Conservation (phyloP, 257 asterid genomes). For the Parsonsia alboflavescens region DNA sequence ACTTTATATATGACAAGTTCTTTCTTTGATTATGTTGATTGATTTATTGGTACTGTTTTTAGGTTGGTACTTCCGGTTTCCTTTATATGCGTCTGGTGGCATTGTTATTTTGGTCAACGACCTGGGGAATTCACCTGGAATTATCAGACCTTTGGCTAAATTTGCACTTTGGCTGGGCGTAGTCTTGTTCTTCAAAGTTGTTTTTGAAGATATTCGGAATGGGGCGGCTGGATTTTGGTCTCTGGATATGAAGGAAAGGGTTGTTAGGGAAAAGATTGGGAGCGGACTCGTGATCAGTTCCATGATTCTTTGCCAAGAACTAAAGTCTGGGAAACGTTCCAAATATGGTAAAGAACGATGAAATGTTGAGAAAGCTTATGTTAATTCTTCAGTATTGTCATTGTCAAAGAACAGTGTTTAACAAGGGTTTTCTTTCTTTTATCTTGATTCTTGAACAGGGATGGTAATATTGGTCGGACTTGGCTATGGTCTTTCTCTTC, state of each 20-base stretch:
- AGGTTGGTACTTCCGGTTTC: constrained; percentile 49
- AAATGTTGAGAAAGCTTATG: not conserved
- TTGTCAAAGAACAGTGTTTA: not conserved
- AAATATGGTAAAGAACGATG: constrained; percentile 14
- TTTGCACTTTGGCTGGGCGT: constrained; percentile 39
- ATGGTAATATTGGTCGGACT: constrained; percentile 25
- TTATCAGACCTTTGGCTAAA: constrained; percentile 17
- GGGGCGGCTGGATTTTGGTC: constrained; percentile 41
- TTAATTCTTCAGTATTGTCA: not conserved
- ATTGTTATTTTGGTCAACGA: constrained; percentile 28
- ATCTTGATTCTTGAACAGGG: constrained; percentile 17
- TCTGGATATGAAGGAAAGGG: constrained; percentile 55
- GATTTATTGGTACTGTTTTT: not conserved
- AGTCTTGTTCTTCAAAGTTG: constrained; percentile 47
- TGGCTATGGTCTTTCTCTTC: constrained; percentile 20
- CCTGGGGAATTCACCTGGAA: not conserved
- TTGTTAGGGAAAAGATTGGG: constrained; percentile 60
- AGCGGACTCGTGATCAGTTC: constrained; percentile 57
- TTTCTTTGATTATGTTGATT: not conserved
- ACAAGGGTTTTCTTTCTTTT: not conserved
- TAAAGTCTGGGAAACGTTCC: constrained; percentile 12
- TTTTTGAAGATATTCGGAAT: constrained; percentile 27
- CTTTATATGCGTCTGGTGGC: constrained; percentile 31
- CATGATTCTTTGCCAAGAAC: constrained; percentile 35
- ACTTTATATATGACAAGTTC: not conserved